Base-by-base conservation (phyloP, 1,139 yeast genomes). In the Debaryomyces subglobosus region DNA sequence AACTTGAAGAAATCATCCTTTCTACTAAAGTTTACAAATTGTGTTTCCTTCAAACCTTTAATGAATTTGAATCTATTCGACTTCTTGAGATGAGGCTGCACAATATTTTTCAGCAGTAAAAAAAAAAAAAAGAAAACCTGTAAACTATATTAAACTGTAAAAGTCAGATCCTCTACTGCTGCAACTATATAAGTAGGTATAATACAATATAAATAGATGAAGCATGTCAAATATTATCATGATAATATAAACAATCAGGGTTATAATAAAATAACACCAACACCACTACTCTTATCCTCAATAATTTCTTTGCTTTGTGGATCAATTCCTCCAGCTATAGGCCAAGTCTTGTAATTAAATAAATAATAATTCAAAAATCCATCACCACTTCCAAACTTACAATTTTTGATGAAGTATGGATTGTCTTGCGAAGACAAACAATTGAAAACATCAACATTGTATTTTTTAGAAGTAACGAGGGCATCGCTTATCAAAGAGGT, bases 371-470 rank as follows among this genome's bases (percentile, higher is more conserved):
- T 89, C 62, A 94, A 78, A 64, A 81, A 81, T 0, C 99, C 99
- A 65, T 94, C 98, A 39, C 99, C 99, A 44, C 84, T 82, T 21
- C 97, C 97, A 66, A 95, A 94, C 65, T 90, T 89, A 68, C 89
- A 78, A 44, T 87, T 85, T 35, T 89, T 86, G 57, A 94, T 73
- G 69, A 94, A 90, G 51, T 85, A 71, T 8, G 91, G 81, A 64
- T 94, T 95, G 64, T 94, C 99, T 69, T 92, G 96, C 10, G 91
- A 78, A 0, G 97, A 85, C 52, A 94, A 77, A 13, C 97, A 96
- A 65, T 94, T 94, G 78, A 92, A 90, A 3, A 95, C 98, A 65
- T 94, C 99, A 60, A 89, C 90, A 38, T 78, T 77, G 47, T 74
- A 68, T 53, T 72, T 61, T 65, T 88, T 87, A 34, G 96, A 85